Evolutionary conservation across 129 eudicot genomes (phyloP).

Genomic region (Artemisia tridentata): DNA sequence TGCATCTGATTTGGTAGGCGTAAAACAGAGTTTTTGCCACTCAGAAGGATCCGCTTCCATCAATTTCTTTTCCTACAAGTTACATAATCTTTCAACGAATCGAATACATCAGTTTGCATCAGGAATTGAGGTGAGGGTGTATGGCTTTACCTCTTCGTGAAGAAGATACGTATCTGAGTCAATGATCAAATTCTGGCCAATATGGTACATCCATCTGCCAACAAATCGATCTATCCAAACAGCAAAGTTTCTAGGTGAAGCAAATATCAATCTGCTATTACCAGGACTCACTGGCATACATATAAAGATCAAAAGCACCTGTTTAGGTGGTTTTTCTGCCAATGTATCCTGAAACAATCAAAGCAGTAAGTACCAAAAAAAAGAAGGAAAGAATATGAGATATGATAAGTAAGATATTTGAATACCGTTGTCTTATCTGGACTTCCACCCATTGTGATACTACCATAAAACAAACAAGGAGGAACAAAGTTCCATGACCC

Average conservation of each 20-base stretch:
- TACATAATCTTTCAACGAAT: background rate
- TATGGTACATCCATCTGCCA: conserved; percentile 5
- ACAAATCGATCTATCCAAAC: conserved; percentile 4
- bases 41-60: background rate
- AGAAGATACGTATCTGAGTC: conserved; percentile 4
- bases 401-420: no score
- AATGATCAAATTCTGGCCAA: background rate
- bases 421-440: background rate
- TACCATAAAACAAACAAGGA: conserved; percentile 13
- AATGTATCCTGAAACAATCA: background rate
- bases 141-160: background rate
- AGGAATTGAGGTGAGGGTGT: background rate
- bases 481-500: conserved; percentile 6
- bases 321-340: background rate
- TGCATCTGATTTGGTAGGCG: conserved; percentile 3
- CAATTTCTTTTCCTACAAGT: background rate
- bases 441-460: conserved; percentile 2
- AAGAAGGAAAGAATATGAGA: no score
- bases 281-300: conserved; percentile 13
- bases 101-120: background rate
- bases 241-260: conserved; percentile 6
- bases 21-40: background rate
- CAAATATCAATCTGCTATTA: conserved; percentile 8
- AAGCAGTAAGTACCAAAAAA: background rate
- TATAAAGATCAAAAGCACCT: conserved; percentile 5